Conservation (phyloP, 805 yeast genomes). For the Tetrapisispora nanseiensis region DNA sequence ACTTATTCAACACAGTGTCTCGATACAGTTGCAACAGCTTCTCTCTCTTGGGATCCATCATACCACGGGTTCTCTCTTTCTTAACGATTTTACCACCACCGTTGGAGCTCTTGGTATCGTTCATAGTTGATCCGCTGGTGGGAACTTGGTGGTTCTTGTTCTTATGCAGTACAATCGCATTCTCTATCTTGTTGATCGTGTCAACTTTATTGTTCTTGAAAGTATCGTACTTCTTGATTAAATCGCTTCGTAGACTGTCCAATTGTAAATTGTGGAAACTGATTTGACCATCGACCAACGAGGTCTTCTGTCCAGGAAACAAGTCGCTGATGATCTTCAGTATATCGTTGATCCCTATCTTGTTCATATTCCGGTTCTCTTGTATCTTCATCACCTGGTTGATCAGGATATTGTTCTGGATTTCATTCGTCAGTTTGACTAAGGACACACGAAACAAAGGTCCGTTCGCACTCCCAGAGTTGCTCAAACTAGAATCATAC, state of each 20-base stretch:
- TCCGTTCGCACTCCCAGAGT: neutral
- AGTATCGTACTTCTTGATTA: constrained; percentile 12
- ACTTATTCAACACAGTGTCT: constrained; percentile 26
- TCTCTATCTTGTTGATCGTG: constrained; percentile 14
- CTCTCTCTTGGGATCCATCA: constrained; percentile 23
- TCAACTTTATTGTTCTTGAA: constrained; percentile 10
- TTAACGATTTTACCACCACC: neutral
- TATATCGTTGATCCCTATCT: constrained; percentile 25
- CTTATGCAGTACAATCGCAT: constrained; percentile 8
- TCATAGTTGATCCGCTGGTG: neutral
- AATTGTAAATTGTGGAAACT: constrained; percentile 26
- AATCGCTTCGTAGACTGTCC: constrained; percentile 11
- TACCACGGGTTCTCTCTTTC: neutral
- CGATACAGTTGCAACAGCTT: constrained; percentile 24
- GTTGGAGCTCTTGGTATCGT: constrained; percentile 1
- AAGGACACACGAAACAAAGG: constrained; percentile 17
- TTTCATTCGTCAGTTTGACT: constrained; percentile 26
- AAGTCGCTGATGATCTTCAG: constrained; percentile 20
- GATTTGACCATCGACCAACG: constrained; percentile 26
- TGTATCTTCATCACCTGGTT: constrained; percentile 11
- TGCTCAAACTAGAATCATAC: neutral
- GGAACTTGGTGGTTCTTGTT: neutral
- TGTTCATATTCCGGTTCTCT: constrained; percentile 12
- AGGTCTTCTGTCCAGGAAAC: constrained; percentile 22
- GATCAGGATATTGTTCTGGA: constrained; percentile 24